Evolutionary conservation across 179 eudicot species (phyloP).

Genomic region (Kewa caespitosa): DNA sequence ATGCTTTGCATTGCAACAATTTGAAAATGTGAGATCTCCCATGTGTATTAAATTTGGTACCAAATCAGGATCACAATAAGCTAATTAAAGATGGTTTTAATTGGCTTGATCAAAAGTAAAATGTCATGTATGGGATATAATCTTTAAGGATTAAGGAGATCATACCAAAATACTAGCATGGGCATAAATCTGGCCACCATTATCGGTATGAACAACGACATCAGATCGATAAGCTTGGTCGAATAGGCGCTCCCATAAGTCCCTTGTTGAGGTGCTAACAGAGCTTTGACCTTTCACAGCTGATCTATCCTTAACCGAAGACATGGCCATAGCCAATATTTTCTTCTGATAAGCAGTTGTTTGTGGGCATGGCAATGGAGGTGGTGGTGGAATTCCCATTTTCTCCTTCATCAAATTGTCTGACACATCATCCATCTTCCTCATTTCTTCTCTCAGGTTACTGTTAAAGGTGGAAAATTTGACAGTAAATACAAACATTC

Average conservation of each 20-base stretch:
- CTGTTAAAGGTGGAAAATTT: conserved; percentile 1
- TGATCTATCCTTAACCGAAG: conserved; percentile 16
- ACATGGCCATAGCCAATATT: conserved; percentile 21
- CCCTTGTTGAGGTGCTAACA: conserved; percentile 31
- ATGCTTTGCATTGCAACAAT: too few relatives aligned
- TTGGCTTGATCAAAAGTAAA: not conserved
- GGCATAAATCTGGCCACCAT: conserved; percentile 59
- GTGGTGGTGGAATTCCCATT: conserved; percentile 35
- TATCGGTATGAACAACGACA: conserved; percentile 54
- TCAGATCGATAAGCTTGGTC: conserved; percentile 84
- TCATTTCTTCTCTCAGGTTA: not conserved
- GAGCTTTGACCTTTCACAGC: conserved; percentile 24
- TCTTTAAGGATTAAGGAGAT: not conserved
- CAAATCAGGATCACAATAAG: conserved; percentile 1
- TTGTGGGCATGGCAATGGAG: conserved; percentile 44
- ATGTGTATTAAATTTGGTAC: too few relatives aligned
- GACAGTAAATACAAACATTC: not conserved
- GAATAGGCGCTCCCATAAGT: conserved; percentile 66
- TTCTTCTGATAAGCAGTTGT: conserved; percentile 27
- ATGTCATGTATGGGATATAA: not conserved
- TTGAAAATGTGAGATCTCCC: too few relatives aligned
- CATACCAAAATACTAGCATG: conserved; percentile 81
- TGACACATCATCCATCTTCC: conserved; percentile 16
- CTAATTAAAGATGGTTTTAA: not conserved
- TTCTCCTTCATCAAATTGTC: conserved; percentile 9